Evolutionary conservation across 2,329 filamentous ascomycete genomes (phyloP).

Genomic region (Coniella vitis): DNA sequence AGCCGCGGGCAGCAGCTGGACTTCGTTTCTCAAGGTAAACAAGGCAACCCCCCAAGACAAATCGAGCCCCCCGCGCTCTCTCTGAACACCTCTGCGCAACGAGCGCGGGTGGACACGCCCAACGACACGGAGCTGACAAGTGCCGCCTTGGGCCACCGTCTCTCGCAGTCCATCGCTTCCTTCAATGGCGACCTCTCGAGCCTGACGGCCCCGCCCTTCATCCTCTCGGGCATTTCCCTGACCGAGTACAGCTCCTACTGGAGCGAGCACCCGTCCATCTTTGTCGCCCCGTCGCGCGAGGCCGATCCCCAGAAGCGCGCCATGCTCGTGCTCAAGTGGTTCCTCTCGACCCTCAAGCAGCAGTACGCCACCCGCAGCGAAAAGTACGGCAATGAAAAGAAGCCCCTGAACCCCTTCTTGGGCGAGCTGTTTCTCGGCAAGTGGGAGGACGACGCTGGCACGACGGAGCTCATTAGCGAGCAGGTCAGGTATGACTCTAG

Average conservation of each 20-base stretch:
- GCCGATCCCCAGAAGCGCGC: constrained; percentile 74
- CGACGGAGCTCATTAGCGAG: constrained; percentile 82
- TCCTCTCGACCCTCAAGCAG: constrained; percentile 85
- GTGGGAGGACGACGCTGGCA: constrained; percentile 78
- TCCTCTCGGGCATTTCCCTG: constrained; percentile 70
- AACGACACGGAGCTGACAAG: too few relatives aligned
- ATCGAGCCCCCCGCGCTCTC: too few relatives aligned
- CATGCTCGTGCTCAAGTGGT: constrained; percentile 91
- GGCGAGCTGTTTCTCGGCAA: constrained; percentile 89
- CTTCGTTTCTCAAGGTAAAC: constrained; percentile 45
- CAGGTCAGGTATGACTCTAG: constrained; percentile 79
- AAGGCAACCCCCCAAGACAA: too few relatives aligned
- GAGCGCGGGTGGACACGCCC: too few relatives aligned
- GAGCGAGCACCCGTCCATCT: constrained; percentile 69
- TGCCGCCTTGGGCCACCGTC: too few relatives aligned
- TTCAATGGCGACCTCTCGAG: constrained; percentile 79
- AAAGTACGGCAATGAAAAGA: constrained; percentile 84
- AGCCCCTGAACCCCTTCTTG: constrained; percentile 92
- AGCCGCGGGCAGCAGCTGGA: constrained; percentile 39
- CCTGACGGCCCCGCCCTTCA: constrained; percentile 75
- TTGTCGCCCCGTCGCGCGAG: constrained; percentile 77
- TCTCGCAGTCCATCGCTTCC: constrained; percentile 65
- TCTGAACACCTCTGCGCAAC: too few relatives aligned
- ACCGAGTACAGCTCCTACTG: constrained; percentile 80
- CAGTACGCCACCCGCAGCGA: constrained; percentile 73